These are phyloP conservation scores for Xerocomus nothofagi DNA, from an alignment of 1,284 basidiomycete genomes.

Conservation along the genomic window DNA sequence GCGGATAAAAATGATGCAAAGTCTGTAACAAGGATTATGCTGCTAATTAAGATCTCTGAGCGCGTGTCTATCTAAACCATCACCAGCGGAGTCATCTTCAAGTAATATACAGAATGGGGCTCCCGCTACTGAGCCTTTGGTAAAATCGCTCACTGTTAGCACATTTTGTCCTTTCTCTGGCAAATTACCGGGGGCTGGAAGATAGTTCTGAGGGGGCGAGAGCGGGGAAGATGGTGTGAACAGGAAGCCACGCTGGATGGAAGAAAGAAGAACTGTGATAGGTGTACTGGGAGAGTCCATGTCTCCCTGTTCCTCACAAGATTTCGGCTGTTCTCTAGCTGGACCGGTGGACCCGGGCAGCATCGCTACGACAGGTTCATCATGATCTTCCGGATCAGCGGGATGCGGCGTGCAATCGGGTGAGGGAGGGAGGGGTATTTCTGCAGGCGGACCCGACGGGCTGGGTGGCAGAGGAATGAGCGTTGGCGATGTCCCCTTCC, in stretches of 20 bases:
- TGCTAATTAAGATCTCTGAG: constrained; percentile 30
- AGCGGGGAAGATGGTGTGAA: constrained; percentile 59
- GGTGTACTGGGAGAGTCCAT: constrained; percentile 48
- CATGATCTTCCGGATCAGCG: constrained; percentile 1
- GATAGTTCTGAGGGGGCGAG: constrained; percentile 55
- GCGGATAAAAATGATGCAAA: no score
- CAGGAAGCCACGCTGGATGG: constrained; percentile 68
- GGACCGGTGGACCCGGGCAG: background rate
- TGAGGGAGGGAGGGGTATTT: constrained; percentile 33
- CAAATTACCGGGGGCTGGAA: constrained; percentile 19
- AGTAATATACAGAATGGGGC: constrained; percentile 14
- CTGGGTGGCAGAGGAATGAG: constrained; percentile 36
- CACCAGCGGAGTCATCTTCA: constrained; percentile 9
- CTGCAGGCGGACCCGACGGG: constrained; percentile 21
- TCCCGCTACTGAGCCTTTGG: background rate
- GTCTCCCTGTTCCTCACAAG: constrained; percentile 6
- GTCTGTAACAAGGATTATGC: background rate
- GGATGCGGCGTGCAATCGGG: constrained; percentile 13
- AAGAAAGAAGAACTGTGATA: constrained; percentile 64
- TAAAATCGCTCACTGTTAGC: constrained; percentile 1
- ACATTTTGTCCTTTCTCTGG: constrained; percentile 28
- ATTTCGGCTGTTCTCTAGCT: background rate
- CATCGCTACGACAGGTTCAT: background rate
- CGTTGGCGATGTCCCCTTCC: constrained; percentile 21
- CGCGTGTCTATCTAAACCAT: constrained; percentile 28